Percentiles rank a stretch among this genome's conserved stretches.
Evolutionary conservation across 31 red algal genomes (phyloP).

Genomic region (Bonnemaisonia californica): DNA sequence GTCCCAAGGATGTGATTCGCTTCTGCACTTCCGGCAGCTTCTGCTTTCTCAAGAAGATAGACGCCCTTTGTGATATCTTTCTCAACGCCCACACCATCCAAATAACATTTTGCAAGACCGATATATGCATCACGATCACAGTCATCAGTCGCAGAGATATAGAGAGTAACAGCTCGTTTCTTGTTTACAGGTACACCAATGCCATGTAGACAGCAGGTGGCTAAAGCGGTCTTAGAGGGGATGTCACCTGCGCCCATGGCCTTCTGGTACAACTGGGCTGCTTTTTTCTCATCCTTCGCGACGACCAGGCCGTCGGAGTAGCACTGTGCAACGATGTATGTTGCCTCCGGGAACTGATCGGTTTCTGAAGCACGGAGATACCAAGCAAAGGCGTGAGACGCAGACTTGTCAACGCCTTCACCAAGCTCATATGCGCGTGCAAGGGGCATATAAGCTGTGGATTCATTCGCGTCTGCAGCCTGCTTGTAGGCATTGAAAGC

Average conservation of each 20-base stretch:
- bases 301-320: conserved; percentile 40
- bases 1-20: conserved; percentile 20
- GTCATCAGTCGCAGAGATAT: conserved; percentile 16
- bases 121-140: conserved; percentile 14
- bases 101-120: conserved; percentile 30
- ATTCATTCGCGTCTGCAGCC: conserved; percentile 10
- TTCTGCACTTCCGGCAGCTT: not conserved
- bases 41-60: conserved; percentile 19
- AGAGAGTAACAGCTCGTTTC: conserved; percentile 20
- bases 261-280: conserved; percentile 25
- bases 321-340: conserved; percentile 39
- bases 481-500: conserved; percentile 12
- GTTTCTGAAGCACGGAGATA: conserved; percentile 11
- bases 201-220: conserved; percentile 25
- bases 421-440: conserved; percentile 22
- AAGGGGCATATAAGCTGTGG: conserved; percentile 8
- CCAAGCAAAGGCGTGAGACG: conserved; percentile 7
- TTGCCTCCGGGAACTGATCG: conserved; percentile 15
- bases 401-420: not conserved
- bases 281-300: conserved; percentile 14
- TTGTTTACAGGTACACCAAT: not conserved
- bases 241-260: conserved; percentile 6
- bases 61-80: conserved; percentile 23
- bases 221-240: conserved; percentile 28
- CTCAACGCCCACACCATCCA: conserved; percentile 16